phyloP scores from a whole-genome alignment of 306 rosid genomes.

The Dalbergia cultrata region DNA sequence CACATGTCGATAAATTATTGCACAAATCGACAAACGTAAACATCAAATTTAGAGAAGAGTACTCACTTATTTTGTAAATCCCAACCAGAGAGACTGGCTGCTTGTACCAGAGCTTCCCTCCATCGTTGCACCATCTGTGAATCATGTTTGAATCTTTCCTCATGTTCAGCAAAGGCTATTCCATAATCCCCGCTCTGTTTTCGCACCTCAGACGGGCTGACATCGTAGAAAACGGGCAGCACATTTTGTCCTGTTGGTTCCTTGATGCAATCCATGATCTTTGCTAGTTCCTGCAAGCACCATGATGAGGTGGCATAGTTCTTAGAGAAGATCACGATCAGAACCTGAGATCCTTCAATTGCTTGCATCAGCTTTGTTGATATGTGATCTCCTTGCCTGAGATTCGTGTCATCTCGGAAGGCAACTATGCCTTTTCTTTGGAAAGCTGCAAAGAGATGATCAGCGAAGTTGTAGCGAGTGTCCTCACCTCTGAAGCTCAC shows the following conservation, averaged over 20 bases:
- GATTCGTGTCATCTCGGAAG: background rate
- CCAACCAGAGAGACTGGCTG: conserved; percentile 6
- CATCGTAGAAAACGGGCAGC: conserved; percentile 31
- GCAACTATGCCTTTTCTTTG: conserved; percentile 3
- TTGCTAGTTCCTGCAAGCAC: conserved; percentile 34
- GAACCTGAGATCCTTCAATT: conserved; percentile 30
- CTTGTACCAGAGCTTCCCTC: background rate
- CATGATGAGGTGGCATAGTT: conserved; percentile 15
- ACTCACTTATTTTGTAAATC: conserved; percentile 15
- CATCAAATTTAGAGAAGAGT: background rate
- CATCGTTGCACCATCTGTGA: conserved; percentile 11
- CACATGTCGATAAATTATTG: too few species aligned
- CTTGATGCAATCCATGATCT: background rate
- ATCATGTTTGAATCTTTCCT: background rate
- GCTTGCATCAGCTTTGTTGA: background rate
- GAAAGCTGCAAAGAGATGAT: conserved; percentile 9
- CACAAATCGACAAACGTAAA: background rate
- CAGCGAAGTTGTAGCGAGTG: background rate
- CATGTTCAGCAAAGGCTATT: background rate
- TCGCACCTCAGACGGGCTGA: conserved; percentile 28
- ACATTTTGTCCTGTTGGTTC: background rate
- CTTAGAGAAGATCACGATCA: conserved; percentile 1
- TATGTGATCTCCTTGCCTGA: background rate
- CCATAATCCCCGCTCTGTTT: background rate
- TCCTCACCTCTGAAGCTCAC: conserved; percentile 9